These are phyloP conservation scores for Phytophthora rubi DNA, from an alignment of 352 stramenopile species.

Conservation along the genomic window DNA sequence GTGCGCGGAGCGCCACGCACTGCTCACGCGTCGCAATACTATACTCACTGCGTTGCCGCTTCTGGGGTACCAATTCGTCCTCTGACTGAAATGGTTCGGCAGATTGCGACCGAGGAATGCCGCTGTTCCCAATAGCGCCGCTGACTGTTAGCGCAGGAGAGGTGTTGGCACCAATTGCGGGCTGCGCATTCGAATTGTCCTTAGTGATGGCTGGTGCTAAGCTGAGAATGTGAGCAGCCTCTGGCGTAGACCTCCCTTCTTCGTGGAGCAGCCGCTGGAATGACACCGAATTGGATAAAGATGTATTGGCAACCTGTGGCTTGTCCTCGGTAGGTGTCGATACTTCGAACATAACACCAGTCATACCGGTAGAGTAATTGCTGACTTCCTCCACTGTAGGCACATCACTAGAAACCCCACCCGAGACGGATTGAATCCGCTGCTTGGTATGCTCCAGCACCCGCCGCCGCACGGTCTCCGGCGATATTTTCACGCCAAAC, in stretches of 20 bases:
- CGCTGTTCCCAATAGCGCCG: not conserved
- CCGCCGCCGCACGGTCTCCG: slow-evolving; percentile 64
- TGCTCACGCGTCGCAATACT: slow-evolving; percentile 60
- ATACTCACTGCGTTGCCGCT: slow-evolving; percentile 52
- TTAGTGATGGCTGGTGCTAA: not conserved
- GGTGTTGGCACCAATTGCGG: not conserved
- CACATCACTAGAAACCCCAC: slow-evolving; percentile 13
- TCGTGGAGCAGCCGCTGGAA: slow-evolving; percentile 27
- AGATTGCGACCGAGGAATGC: not conserved
- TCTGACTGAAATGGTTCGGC: not conserved
- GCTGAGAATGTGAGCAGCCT: not conserved
- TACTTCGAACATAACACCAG: not conserved
- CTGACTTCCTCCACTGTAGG: not conserved
- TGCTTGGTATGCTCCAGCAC: slow-evolving; percentile 64
- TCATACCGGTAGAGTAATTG: not conserved
- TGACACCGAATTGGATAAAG: slow-evolving; percentile 13
- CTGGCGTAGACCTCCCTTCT: not conserved
- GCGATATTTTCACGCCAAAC: slow-evolving; percentile 67
- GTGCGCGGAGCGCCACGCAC: slow-evolving; percentile 56
- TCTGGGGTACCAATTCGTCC: slow-evolving; percentile 1
- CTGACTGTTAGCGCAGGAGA: not conserved
- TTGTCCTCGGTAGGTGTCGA: not conserved
- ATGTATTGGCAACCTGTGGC: not conserved
- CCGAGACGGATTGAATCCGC: slow-evolving; percentile 23
- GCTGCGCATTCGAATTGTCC: not conserved